phyloP scores from a whole-genome alignment of 2,329 filamentous ascomycete species.

The Monosporascus sp. region DNA sequence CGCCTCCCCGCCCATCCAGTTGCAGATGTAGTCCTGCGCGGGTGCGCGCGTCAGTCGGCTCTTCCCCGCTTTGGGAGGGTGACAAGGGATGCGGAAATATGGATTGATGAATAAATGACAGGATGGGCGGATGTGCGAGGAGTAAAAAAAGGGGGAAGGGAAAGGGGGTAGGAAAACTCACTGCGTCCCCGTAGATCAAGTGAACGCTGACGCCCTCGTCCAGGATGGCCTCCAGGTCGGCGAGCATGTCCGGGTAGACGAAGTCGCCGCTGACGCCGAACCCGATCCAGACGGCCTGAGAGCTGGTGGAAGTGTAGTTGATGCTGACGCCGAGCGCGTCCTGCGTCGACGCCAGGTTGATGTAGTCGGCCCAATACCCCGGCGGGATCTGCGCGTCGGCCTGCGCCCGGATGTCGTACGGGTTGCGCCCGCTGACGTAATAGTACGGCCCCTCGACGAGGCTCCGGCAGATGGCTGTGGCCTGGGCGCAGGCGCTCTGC shows the following conservation, averaged over 20 bases:
- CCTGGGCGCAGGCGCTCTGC: constrained; percentile 46
- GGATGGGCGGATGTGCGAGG: not conserved
- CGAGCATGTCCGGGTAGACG: constrained; percentile 55
- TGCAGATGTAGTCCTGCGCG: constrained; percentile 54
- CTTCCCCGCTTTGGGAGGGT: not conserved
- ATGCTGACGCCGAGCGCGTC: constrained; percentile 50
- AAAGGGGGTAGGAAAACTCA: constrained; percentile 9
- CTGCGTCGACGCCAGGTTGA: constrained; percentile 52
- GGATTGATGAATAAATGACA: not conserved
- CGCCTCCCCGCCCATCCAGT: constrained; percentile 71
- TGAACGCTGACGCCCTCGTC: constrained; percentile 61
- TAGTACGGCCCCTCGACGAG: constrained; percentile 52
- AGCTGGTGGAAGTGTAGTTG: constrained; percentile 42
- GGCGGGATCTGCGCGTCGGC: constrained; percentile 56
- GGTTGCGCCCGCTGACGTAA: constrained; percentile 47
- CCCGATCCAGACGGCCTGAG: constrained; percentile 37
- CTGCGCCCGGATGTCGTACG: constrained; percentile 54
- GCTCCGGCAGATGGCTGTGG: constrained; percentile 48
- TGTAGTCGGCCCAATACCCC: constrained; percentile 54
- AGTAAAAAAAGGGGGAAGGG: not conserved
- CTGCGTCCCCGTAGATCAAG: constrained; percentile 59
- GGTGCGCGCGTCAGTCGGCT: not conserved
- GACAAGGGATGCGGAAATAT: not conserved
- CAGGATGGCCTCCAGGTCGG: constrained; percentile 55
- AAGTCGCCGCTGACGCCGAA: constrained; percentile 53